phyloP scores from a whole-genome alignment of 306 rosid genomes.

The Bauhinia variegata region DNA sequence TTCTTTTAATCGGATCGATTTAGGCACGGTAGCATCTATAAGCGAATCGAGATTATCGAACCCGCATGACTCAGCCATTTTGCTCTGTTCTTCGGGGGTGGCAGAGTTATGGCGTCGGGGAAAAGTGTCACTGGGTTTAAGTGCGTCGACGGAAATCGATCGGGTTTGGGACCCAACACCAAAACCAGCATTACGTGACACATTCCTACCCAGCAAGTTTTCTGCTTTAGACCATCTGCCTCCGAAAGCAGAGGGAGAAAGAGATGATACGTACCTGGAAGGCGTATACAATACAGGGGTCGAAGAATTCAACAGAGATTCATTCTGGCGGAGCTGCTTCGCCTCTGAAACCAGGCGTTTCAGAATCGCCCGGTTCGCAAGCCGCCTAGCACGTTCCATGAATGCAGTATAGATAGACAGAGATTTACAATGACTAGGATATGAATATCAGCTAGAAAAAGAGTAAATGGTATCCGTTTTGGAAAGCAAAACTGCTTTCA shows the following conservation, averaged over 20 bases:
- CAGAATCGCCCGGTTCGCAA: constrained; percentile 85
- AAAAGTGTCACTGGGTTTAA: constrained; percentile 87
- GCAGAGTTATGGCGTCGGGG: constrained; percentile 97
- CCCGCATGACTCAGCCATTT: constrained; percentile 71
- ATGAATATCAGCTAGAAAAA: constrained; percentile 5
- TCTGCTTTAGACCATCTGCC: constrained; percentile 49
- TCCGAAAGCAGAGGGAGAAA: constrained; percentile 54
- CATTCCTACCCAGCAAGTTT: constrained; percentile 33
- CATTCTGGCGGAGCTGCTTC: constrained; percentile 64
- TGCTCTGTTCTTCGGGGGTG: constrained; percentile 77
- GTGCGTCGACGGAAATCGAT: constrained; percentile 81
- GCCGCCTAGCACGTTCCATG: constrained; percentile 96
- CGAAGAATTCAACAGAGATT: constrained; percentile 50
- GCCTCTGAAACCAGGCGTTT: constrained; percentile 81
- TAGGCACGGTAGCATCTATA: constrained; percentile 88
- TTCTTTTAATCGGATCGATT: constrained; percentile 72
- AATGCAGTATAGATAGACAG: constrained; percentile 9
- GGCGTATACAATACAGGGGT: constrained; percentile 63
- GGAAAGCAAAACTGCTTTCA: neutral
- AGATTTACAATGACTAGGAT: neutral
- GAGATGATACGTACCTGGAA: constrained; percentile 74
- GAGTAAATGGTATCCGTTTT: constrained; percentile 25
- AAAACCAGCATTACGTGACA: constrained; percentile 37
- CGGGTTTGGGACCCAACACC: constrained; percentile 59
- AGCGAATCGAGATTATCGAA: constrained; percentile 69